A percentile compares a stretch with the other conserved stretches of the same genome.
Conservation (phyloP, 208 protist species). For the Leishmania guyanensis region DNA sequence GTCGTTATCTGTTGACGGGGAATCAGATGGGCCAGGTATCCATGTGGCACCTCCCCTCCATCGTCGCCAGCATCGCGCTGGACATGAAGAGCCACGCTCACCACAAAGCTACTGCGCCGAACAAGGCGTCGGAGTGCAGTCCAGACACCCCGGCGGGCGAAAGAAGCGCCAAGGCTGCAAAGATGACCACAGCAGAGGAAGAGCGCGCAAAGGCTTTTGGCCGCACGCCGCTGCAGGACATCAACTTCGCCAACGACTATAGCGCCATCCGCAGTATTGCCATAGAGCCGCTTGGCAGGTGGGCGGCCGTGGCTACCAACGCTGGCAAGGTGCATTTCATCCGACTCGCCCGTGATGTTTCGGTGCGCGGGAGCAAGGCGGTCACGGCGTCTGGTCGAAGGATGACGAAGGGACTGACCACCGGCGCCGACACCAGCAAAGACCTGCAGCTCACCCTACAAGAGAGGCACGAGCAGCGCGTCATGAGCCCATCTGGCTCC, state of each 20-base stretch:
- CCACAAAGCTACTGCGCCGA: constrained; percentile 5
- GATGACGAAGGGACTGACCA: not conserved
- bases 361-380: constrained; percentile 34
- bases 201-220: constrained; percentile 37
- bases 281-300: constrained; percentile 70
- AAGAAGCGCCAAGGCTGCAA: constrained; percentile 3
- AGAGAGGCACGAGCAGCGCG: not conserved
- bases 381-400: not conserved
- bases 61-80: constrained; percentile 57
- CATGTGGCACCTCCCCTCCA: constrained; percentile 83
- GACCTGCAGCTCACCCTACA: constrained; percentile 10
- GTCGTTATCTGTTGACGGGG: constrained; percentile 74
- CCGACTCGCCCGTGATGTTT: constrained; percentile 47
- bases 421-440: not conserved
- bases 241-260: constrained; percentile 80
- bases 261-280: constrained; percentile 82
- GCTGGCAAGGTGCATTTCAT: constrained; percentile 84
- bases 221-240: constrained; percentile 66
- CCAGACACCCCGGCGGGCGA: not conserved
- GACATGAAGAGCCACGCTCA: constrained; percentile 29
- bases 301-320: constrained; percentile 81
- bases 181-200: constrained; percentile 6
- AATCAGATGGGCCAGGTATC: constrained; percentile 84
- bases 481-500: constrained; percentile 2
- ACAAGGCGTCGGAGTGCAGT: not conserved